Evolutionary conservation across 1,284 basidiomycete species (phyloP).

Genomic region (Moesziomyces sp.): DNA sequence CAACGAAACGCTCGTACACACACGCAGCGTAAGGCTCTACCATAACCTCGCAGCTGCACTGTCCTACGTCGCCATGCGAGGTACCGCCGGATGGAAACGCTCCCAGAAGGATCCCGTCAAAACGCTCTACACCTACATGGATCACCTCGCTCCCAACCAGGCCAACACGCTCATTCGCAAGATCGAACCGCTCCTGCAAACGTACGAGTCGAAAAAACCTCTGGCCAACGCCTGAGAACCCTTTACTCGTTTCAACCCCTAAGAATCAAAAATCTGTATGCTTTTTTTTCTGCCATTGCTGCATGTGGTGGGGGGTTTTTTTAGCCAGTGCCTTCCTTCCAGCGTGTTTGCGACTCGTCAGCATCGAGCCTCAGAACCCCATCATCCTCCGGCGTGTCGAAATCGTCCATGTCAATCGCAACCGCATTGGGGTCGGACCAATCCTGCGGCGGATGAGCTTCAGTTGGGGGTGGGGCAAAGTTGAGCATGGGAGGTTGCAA

Average conservation of each 20-base stretch:
- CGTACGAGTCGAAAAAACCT: background rate
- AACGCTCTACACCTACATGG: conserved; percentile 25
- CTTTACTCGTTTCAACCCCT: no score
- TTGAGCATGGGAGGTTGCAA: background rate
- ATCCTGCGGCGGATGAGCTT: no score
- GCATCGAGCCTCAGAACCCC: conserved; percentile 25
- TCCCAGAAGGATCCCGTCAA: conserved; percentile 13
- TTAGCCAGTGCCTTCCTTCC: conserved; percentile 53
- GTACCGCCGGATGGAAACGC: conserved; percentile 3
- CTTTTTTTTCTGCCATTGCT: background rate
- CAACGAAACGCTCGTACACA: background rate
- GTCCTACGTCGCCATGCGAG: conserved; percentile 22
- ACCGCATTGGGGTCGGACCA: conserved; percentile 33
- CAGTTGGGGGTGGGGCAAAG: no score
- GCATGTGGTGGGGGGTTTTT: background rate
- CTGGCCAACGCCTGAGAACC: no score
- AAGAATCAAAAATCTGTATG: background rate
- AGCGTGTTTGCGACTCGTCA: conserved; percentile 38
- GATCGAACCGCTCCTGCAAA: conserved; percentile 36
- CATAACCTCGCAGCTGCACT: conserved; percentile 3
- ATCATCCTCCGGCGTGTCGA: conserved; percentile 7
- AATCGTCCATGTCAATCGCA: conserved; percentile 35
- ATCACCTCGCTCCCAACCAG: conserved; percentile 6
- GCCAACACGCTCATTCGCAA: conserved; percentile 11
- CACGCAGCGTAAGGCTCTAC: background rate